Conservation (phyloP, 1,139 yeast genomes). For the Saccharomyces hybrid region DNA sequence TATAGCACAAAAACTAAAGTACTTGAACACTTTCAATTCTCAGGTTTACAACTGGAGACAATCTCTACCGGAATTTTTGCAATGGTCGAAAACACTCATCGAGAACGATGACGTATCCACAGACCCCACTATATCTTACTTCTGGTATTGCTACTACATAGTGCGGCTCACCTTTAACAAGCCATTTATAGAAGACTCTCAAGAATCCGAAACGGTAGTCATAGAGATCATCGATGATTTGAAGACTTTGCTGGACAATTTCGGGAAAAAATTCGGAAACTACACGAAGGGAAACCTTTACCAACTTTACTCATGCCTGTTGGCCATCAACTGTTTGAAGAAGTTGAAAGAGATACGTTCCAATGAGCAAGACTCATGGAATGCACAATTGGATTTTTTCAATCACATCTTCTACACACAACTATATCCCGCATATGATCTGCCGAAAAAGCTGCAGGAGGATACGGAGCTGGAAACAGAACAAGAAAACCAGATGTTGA, state of each 20-base stretch:
- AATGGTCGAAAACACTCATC: conserved; percentile 43
- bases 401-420: conserved; percentile 19
- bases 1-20: conserved; percentile 22
- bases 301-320: conserved; percentile 30
- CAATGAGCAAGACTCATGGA: conserved; percentile 9
- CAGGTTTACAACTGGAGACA: conserved; percentile 47
- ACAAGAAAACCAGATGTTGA: conserved; percentile 18
- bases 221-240: conserved; percentile 27
- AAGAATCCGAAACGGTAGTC: conserved; percentile 26
- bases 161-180: conserved; percentile 50
- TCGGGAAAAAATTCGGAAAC: conserved; percentile 21
- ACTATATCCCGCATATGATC: conserved; percentile 23
- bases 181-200: conserved; percentile 42
- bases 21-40: conserved; percentile 39
- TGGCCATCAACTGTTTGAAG: conserved; percentile 26
- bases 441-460: conserved; percentile 23
- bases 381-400: conserved; percentile 21
- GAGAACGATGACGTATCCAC: conserved; percentile 36
- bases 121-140: conserved; percentile 41
- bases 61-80: conserved; percentile 41
- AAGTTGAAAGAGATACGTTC: conserved; percentile 15
- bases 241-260: conserved; percentile 24
- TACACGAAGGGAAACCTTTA: conserved; percentile 25
- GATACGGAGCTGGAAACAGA: conserved; percentile 21
- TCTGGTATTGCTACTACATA: conserved; percentile 53